Conservation (phyloP, 306 rosid species). For the Vigna unguiculata region DNA sequence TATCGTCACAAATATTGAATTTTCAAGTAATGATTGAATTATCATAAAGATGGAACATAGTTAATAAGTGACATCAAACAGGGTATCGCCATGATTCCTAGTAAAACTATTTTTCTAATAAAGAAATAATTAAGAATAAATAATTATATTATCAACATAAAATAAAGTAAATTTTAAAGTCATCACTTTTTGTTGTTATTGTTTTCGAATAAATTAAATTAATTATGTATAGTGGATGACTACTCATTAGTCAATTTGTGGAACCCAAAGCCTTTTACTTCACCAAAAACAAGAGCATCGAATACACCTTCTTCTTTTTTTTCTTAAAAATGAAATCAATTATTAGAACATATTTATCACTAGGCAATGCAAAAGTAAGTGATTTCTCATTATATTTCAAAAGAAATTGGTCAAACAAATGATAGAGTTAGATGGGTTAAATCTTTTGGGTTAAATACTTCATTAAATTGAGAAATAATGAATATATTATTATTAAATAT, state of each 20-base stretch:
- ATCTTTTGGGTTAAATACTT: background rate
- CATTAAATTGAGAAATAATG: too few species aligned
- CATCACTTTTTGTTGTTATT: background rate
- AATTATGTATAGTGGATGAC: constrained; percentile 4
- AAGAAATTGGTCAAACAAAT: background rate
- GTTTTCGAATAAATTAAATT: constrained; percentile 8
- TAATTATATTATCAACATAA: background rate
- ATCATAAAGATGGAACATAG: too few species aligned
- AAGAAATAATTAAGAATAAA: background rate
- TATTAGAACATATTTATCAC: background rate
- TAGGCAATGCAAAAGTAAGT: background rate
- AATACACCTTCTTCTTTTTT: background rate
- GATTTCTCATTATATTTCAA: background rate
- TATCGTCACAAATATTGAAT: too few species aligned
- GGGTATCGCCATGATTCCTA: too few species aligned
- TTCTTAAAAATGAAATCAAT: background rate
- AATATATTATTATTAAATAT: too few species aligned
- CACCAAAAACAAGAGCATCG: constrained; percentile 11
- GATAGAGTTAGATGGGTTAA: constrained; percentile 5
- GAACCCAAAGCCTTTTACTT: constrained; percentile 32
- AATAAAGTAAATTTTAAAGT: background rate
- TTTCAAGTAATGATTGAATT: too few species aligned
- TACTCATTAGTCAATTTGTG: constrained; percentile 39
- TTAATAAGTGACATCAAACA: too few species aligned
- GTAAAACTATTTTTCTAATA: background rate